A percentile compares a stretch with the other conserved stretches of the same genome.
phyloP scores from a whole-genome alignment of 2,329 filamentous ascomycete species.

The Penicillium paneum region DNA sequence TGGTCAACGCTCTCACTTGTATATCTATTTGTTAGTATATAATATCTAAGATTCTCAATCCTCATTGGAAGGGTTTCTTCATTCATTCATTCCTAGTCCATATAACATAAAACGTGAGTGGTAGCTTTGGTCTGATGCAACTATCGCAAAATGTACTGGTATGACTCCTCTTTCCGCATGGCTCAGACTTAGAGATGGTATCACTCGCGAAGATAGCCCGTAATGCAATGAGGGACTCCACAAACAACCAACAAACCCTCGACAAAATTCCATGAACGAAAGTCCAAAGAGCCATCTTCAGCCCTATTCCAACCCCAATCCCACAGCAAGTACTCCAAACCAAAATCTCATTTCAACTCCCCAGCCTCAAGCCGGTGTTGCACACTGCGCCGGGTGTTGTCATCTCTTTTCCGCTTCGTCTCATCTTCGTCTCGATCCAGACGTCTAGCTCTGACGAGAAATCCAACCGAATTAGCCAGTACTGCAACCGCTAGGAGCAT shows the following conservation, averaged over 20 bases:
- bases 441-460: no score
- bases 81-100: no score
- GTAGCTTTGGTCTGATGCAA: neutral
- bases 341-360: neutral
- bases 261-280: neutral
- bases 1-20: neutral
- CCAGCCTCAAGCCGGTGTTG: neutral
- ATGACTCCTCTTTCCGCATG: neutral
- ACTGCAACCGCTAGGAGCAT: neutral
- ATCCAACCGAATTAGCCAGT: neutral
- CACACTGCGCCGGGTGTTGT: neutral
- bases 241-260: neutral
- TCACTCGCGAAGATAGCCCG: neutral
- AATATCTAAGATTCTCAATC: neutral
- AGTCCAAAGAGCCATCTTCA: neutral
- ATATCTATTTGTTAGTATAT: constrained; percentile 1
- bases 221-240: neutral
- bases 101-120: neutral
- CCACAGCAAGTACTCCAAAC: no score
- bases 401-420: neutral
- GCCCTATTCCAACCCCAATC: no score
- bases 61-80: no score
- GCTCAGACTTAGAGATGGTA: no score
- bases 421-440: neutral
- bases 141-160: neutral